Conservation (phyloP, 1,284 basidiomycete genomes). For the Puccinia hordei region DNA sequence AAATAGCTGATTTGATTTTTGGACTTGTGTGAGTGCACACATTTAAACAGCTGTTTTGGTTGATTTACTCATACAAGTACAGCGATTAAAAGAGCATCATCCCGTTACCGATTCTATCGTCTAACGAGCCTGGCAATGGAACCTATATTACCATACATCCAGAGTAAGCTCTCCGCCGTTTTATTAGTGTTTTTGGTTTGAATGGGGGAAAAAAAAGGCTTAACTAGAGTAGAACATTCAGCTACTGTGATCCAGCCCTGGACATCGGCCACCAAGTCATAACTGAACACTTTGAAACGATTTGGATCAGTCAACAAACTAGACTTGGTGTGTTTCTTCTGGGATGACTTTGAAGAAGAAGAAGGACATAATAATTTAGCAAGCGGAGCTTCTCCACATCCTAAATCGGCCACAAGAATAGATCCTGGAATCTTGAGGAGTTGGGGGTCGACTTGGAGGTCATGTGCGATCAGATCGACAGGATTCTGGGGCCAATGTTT, state of each 20-base stretch:
- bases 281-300: conserved; percentile 67
- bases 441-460: conserved; percentile 13
- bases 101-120: conserved; percentile 55
- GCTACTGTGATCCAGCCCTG: conserved; percentile 62
- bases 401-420: conserved; percentile 84
- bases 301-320: conserved; percentile 66
- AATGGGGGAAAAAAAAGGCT: conserved; percentile 51
- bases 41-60: no score
- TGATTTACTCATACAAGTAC: no score
- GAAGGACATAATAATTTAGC: conserved; percentile 63
- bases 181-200: neutral
- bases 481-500: conserved; percentile 59
- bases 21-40: no score
- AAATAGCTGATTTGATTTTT: no score
- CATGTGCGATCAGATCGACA: conserved; percentile 55
- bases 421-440: conserved; percentile 57
- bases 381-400: conserved; percentile 90
- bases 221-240: conserved; percentile 53
- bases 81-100: no score
- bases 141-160: conserved; percentile 23
- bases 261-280: conserved; percentile 77
- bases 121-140: conserved; percentile 53
- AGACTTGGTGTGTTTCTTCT: conserved; percentile 63
- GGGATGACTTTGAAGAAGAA: neutral
- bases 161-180: neutral